Conservation (phyloP, 371 early-diverging fungal species). For the Mortierella sp. region DNA sequence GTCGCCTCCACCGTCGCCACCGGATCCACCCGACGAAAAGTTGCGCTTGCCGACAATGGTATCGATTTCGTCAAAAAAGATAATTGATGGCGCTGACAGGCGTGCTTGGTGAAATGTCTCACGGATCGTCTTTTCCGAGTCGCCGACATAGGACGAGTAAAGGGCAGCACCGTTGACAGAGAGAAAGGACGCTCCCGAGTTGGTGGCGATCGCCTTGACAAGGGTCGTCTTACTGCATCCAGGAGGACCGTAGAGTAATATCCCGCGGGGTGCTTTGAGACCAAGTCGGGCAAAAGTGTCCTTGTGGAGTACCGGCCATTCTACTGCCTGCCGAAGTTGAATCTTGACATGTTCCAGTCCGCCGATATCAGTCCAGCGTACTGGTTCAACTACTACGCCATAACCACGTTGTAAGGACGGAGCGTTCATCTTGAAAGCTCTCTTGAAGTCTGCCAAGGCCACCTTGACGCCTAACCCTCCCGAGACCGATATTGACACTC, state of each 20-base stretch:
- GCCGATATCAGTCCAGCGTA: constrained; percentile 93
- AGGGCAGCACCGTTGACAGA: constrained; percentile 93
- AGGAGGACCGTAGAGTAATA: constrained; percentile 97
- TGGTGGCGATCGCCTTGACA: constrained; percentile 89
- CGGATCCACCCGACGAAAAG: constrained; percentile 69
- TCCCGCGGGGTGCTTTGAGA: constrained; percentile 87
- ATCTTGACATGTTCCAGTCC: constrained; percentile 95
- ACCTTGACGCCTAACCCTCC: constrained; percentile 40
- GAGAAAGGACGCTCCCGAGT: constrained; percentile 86
- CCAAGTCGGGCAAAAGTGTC: constrained; percentile 86
- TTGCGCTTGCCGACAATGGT: constrained; percentile 95
- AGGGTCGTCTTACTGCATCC: constrained; percentile 99
- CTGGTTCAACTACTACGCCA: constrained; percentile 72
- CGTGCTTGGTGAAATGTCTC: constrained; percentile 90
- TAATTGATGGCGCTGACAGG: constrained; percentile 89
- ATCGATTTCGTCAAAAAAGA: constrained; percentile 99
- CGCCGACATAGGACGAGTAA: constrained; percentile 95
- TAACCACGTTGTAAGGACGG: constrained; percentile 79
- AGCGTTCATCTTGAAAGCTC: constrained; percentile 73
- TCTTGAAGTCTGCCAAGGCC: constrained; percentile 69
- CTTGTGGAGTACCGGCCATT: constrained; percentile 92
- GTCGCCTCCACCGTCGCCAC: constrained; percentile 77
- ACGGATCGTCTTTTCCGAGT: constrained; percentile 90
- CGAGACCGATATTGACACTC: neutral
- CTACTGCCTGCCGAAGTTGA: constrained; percentile 93